These are phyloP conservation scores for Nannochloropsis oceanica DNA, from an alignment of 108 stramenopile species.

Conservation along the genomic window DNA sequence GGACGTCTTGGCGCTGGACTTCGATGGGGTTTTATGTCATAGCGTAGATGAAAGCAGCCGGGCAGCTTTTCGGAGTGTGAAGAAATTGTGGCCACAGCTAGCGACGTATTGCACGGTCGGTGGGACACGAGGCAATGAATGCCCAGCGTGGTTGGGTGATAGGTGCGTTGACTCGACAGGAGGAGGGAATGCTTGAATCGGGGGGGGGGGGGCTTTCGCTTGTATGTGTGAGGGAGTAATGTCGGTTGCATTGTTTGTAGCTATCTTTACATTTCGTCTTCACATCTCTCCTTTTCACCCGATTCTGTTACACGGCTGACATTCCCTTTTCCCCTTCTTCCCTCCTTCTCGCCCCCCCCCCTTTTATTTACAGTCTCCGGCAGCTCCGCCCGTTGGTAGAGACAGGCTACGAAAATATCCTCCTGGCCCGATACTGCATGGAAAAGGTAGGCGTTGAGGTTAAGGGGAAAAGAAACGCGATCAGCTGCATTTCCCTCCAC, in stretches of 20 bases:
- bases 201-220: too few relatives aligned
- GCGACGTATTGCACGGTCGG: not conserved
- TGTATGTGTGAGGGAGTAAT: too few relatives aligned
- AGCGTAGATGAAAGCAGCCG: conserved; percentile 15
- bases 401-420: conserved; percentile 27
- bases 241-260: too few relatives aligned
- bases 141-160: not conserved
- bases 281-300: too few relatives aligned
- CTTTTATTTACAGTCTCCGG: conserved; percentile 5
- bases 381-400: conserved; percentile 22
- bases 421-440: conserved; percentile 8
- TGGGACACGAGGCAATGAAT: not conserved
- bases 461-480: not conserved
- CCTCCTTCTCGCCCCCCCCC: not conserved
- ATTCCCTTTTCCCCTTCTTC: not conserved
- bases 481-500: not conserved
- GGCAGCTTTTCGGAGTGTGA: conserved; percentile 2
- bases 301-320: not conserved
- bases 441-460: not conserved
- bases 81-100: conserved; percentile 5
- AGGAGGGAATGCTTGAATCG: too few relatives aligned
- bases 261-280: too few relatives aligned
- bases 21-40: conserved; percentile 21
- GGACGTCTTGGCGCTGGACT: not conserved
- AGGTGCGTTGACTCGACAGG: not conserved